These are phyloP conservation scores for Dictyostelium citrinum DNA, from an alignment of 78 protist species.

Conservation along the genomic window DNA sequence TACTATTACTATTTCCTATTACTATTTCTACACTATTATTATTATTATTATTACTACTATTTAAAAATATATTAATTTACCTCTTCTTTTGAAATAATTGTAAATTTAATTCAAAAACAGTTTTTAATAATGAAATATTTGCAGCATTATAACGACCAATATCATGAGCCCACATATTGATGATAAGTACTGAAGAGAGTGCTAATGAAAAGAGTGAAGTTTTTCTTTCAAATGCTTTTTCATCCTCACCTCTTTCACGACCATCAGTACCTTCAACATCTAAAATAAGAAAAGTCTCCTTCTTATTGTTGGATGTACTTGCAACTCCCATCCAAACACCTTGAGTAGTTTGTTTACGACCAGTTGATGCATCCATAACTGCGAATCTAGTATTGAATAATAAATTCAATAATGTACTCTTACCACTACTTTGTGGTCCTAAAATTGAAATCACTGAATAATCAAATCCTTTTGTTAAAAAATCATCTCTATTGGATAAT, in stretches of 20 bases:
- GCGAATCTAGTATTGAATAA: constrained; percentile 91
- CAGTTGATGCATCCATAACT: constrained; percentile 84
- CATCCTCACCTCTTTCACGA: constrained; percentile 94
- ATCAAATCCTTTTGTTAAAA: constrained; percentile 80
- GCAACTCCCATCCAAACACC: constrained; percentile 85
- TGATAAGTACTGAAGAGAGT: constrained; percentile 88
- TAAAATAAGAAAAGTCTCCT: constrained; percentile 75
- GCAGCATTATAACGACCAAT: constrained; percentile 94
- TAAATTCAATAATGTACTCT: constrained; percentile 92
- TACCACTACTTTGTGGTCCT: constrained; percentile 95
- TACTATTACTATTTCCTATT: too few species aligned
- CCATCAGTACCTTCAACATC: constrained; percentile 97
- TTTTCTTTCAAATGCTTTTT: constrained; percentile 91
- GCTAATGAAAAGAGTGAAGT: constrained; percentile 93
- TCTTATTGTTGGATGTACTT: neutral
- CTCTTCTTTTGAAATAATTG: constrained; percentile 84
- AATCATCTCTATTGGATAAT: constrained; percentile 55
- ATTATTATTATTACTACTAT: too few species aligned
- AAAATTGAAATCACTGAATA: constrained; percentile 89
- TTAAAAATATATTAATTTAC: neutral
- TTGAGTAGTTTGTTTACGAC: constrained; percentile 90
- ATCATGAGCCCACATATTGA: constrained; percentile 94
- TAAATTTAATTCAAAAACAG: constrained; percentile 91
- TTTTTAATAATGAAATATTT: constrained; percentile 86
- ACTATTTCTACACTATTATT: too few species aligned